phyloP scores from a whole-genome alignment of 2,329 filamentous ascomycete species.

The Shiraia bambusicola region DNA sequence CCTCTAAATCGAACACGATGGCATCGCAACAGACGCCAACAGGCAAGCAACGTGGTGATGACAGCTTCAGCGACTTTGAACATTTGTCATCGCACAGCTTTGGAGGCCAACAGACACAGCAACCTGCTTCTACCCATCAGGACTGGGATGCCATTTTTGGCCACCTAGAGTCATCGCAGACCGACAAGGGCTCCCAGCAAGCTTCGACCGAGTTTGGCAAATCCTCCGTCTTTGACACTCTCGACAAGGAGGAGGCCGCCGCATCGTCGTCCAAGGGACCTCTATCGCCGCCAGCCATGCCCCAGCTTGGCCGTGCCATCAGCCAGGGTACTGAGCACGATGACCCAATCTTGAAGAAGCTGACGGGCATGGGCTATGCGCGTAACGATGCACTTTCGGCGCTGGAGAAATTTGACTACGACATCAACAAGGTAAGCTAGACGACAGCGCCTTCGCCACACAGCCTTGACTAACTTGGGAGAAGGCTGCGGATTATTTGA shows the following conservation, averaged over 20 bases:
- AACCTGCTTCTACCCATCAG: slow-evolving; percentile 54
- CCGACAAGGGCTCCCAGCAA: slow-evolving; percentile 38
- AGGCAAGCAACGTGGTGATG: slow-evolving; percentile 41
- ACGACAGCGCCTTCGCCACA: neutral
- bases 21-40: slow-evolving; percentile 47
- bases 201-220: slow-evolving; percentile 39
- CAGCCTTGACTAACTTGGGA: slow-evolving; percentile 18
- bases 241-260: slow-evolving; percentile 37
- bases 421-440: slow-evolving; percentile 77
- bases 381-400: slow-evolving; percentile 73
- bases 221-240: slow-evolving; percentile 37
- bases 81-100: slow-evolving; percentile 45
- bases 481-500: slow-evolving; percentile 41
- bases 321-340: slow-evolving; percentile 78
- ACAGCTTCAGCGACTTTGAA: slow-evolving; percentile 55
- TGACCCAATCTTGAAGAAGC: slow-evolving; percentile 84
- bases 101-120: slow-evolving; percentile 42
- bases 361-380: slow-evolving; percentile 87
- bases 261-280: slow-evolving; percentile 31
- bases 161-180: slow-evolving; percentile 62
- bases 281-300: slow-evolving; percentile 35
- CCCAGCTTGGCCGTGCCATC: slow-evolving; percentile 65
- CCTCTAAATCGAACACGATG: slow-evolving; percentile 52
- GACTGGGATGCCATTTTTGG: slow-evolving; percentile 97
- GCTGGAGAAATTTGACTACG: slow-evolving; percentile 93